A percentile compares a stretch with the other conserved stretches of the same genome.
These are phyloP conservation scores for Acacia melanoxylon DNA, from an alignment of 306 rosid species.

Conservation along the genomic window DNA sequence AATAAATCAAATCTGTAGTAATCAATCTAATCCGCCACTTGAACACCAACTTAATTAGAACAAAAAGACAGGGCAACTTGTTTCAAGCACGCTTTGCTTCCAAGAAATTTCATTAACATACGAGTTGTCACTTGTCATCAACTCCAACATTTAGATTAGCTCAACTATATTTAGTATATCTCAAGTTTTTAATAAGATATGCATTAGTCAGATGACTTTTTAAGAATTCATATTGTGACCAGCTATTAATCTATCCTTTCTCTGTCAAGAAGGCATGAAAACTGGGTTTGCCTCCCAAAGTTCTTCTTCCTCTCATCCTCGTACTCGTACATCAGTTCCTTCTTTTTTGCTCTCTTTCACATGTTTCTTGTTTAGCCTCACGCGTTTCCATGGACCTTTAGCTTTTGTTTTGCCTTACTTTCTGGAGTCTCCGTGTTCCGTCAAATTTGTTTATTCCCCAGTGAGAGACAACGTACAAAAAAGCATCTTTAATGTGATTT, in stretches of 20 bases:
- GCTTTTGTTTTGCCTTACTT: neutral
- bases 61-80: neutral
- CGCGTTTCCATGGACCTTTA: neutral
- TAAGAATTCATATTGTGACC: neutral
- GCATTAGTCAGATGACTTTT: neutral
- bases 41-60: neutral
- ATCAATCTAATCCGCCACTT: neutral
- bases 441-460: neutral
- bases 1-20: neutral
- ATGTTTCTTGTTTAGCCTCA: neutral
- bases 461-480: neutral
- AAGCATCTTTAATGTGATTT: neutral
- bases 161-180: neutral
- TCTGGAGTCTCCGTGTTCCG: neutral
- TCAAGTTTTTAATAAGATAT: neutral
- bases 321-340: too few relatives aligned
- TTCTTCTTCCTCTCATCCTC: neutral
- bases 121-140: neutral
- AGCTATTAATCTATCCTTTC: neutral
- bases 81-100: neutral
- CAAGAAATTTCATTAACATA: neutral
- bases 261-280: neutral
- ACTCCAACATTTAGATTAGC: neutral
- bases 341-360: neutral
- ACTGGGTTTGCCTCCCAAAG: neutral